phyloP scores from a whole-genome alignment of 129 eudicot genomes.

The Saposhnikovia divaricata region DNA sequence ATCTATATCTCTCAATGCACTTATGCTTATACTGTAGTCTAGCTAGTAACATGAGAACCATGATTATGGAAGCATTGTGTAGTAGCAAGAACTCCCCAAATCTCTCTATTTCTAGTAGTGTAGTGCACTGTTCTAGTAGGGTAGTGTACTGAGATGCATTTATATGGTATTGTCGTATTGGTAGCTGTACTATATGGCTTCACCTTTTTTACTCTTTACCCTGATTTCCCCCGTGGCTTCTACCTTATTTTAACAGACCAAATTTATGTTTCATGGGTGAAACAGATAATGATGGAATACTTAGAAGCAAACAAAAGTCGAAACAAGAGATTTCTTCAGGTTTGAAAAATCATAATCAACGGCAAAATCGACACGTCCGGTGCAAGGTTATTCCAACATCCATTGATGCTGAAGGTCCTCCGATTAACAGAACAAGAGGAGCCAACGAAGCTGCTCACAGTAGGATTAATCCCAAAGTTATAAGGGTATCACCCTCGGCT shows the following conservation, averaged over 20 bases:
- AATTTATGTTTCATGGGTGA: not conserved
- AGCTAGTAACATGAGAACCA: not conserved
- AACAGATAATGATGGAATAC: conserved; percentile 48
- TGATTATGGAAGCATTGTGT: not conserved
- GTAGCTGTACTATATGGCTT: not conserved
- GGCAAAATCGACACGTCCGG: conserved; percentile 40
- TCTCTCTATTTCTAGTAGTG: not conserved
- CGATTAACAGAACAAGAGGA: conserved; percentile 14
- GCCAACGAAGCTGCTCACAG: conserved; percentile 22
- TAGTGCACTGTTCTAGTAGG: too few relatives aligned
- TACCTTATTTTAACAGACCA: not conserved
- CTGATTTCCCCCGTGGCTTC: not conserved
- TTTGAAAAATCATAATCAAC: conserved; percentile 24
- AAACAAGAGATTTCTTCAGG: conserved; percentile 25
- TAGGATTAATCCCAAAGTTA: conserved; percentile 12
- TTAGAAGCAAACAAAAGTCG: conserved; percentile 28
- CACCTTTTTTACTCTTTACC: not conserved
- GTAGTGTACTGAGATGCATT: not conserved
- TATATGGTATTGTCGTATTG: not conserved
- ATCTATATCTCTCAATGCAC: not conserved
- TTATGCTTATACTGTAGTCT: not conserved
- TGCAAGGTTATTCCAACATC: conserved; percentile 37
- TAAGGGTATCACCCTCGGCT: not conserved
- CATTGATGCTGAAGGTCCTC: conserved; percentile 16
- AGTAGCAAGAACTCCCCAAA: not conserved